phyloP scores from a whole-genome alignment of 495 filamentous ascomycete species.

The Hypoxylon subgilvum region DNA sequence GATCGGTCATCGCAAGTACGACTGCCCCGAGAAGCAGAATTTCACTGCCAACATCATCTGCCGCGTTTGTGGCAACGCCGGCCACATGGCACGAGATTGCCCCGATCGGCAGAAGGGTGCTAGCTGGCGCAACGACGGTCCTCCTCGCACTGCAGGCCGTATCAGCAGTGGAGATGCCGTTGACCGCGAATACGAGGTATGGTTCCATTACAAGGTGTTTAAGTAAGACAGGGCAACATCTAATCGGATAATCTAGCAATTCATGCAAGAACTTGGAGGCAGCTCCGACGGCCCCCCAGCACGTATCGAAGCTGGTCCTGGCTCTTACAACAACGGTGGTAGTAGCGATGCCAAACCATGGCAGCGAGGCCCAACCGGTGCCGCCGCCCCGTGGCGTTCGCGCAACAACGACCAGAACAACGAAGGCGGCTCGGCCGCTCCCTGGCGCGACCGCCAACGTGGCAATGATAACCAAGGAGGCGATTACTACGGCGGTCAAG shows the following conservation, averaged over 20 bases:
- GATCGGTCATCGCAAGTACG: slow-evolving; percentile 98
- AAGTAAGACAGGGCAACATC: slow-evolving; percentile 49
- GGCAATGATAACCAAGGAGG: slow-evolving; percentile 47
- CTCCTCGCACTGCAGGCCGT: slow-evolving; percentile 61
- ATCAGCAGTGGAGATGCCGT: slow-evolving; percentile 82
- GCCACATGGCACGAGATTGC: slow-evolving; percentile 93
- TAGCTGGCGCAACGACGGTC: slow-evolving; percentile 84
- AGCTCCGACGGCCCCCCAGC: slow-evolving; percentile 71
- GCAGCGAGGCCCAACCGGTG: slow-evolving; percentile 88
- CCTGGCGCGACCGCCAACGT: slow-evolving; percentile 59
- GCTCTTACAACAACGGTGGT: slow-evolving; percentile 55
- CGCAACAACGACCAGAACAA: slow-evolving; percentile 52
- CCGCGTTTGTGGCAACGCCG: slow-evolving; percentile 94
- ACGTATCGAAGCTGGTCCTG: slow-evolving; percentile 86
- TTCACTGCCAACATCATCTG: slow-evolving; percentile 99
- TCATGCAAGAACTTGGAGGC: slow-evolving; percentile 95
- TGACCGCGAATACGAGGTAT: slow-evolving; percentile 92
- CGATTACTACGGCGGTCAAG: slow-evolving; percentile 59
- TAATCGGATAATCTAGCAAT: slow-evolving; percentile 65
- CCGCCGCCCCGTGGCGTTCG: slow-evolving; percentile 77
- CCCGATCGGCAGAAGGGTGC: slow-evolving; percentile 87
- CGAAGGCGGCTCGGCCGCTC: slow-evolving; percentile 51
- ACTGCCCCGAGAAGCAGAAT: slow-evolving; percentile 97
- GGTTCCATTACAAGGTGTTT: slow-evolving; percentile 33
- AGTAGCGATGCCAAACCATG: slow-evolving; percentile 73